phyloP scores from a whole-genome alignment of 352 stramenopile species.

The Phytophthora sp. region DNA sequence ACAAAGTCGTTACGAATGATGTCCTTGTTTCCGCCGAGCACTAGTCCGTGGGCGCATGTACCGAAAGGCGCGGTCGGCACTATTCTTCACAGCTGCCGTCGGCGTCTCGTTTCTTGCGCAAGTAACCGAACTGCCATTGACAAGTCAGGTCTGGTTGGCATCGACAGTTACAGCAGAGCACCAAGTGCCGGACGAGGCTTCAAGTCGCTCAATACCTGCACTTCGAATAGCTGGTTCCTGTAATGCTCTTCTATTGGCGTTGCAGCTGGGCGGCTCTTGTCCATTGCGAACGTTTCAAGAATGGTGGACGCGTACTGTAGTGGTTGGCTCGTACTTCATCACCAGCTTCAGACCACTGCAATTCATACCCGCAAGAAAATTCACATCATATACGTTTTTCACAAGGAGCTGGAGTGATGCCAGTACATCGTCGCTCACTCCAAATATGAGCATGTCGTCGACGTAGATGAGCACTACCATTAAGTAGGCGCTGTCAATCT shows the following conservation, averaged over 20 bases:
- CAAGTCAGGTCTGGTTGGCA: slow-evolving; percentile 19
- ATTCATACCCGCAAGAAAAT: slow-evolving; percentile 8
- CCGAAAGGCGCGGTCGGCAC: slow-evolving; percentile 10
- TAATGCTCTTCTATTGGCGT: slow-evolving; percentile 22
- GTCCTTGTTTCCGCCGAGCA: background rate
- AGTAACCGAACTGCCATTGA: slow-evolving; percentile 10
- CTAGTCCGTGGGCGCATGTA: slow-evolving; percentile 3
- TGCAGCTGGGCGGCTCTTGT: background rate
- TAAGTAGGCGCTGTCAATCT: background rate
- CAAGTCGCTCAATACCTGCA: slow-evolving; percentile 5
- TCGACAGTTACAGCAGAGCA: slow-evolving; percentile 14
- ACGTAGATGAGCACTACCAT: slow-evolving; percentile 38
- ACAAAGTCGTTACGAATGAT: background rate
- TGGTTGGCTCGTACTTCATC: slow-evolving; percentile 10
- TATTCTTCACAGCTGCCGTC: slow-evolving; percentile 5
- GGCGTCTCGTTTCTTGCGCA: slow-evolving; percentile 24
- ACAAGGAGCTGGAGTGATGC: slow-evolving; percentile 11
- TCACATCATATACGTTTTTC: slow-evolving; percentile 4
- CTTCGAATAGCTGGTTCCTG: slow-evolving; percentile 6
- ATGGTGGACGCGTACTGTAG: slow-evolving; percentile 15
- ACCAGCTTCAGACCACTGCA: slow-evolving; percentile 12
- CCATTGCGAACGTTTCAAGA: slow-evolving; percentile 9
- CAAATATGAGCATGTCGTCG: slow-evolving; percentile 37
- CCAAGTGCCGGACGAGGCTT: slow-evolving; percentile 11
- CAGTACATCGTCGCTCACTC: background rate